Evolutionary conservation across 2,329 filamentous ascomycete genomes (phyloP).

Genomic region (Alternaria atra): DNA sequence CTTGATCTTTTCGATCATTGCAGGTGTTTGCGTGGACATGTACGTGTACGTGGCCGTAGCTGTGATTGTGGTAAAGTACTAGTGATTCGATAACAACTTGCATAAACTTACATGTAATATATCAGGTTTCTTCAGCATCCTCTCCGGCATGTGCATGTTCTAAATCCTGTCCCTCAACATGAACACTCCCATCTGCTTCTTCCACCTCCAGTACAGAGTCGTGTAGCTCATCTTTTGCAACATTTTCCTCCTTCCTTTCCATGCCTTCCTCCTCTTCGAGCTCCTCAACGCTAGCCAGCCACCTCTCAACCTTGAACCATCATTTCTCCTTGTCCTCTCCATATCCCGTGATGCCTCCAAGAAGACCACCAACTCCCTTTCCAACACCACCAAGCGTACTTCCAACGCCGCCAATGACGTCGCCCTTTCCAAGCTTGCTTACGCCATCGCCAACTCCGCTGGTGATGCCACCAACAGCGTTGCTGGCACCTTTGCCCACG

Average conservation of each 20-base stretch:
- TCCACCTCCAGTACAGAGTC: not conserved
- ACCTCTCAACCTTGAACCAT: slow-evolving; percentile 25
- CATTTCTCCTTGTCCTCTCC: slow-evolving; percentile 32
- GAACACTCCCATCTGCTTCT: not conserved
- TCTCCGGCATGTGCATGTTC: not conserved
- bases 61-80: not conserved
- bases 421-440: slow-evolving; percentile 55
- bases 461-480: slow-evolving; percentile 53
- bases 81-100: not conserved
- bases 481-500: slow-evolving; percentile 53
- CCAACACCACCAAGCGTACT: slow-evolving; percentile 54
- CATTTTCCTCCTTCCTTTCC: not conserved
- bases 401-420: slow-evolving; percentile 55
- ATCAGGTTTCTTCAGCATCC: not conserved
- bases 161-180: not conserved
- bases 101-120: not conserved
- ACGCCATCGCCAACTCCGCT: slow-evolving; percentile 57
- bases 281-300: slow-evolving; percentile 12
- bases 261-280: not conserved
- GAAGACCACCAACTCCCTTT: slow-evolving; percentile 48
- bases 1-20: not conserved
- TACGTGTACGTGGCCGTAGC: not conserved
- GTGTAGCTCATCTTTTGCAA: not conserved
- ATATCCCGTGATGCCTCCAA: slow-evolving; percentile 43
- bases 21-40: not conserved